phyloP scores from a whole-genome alignment of 805 yeast species.

The Ogataea trehaloabstinens region DNA sequence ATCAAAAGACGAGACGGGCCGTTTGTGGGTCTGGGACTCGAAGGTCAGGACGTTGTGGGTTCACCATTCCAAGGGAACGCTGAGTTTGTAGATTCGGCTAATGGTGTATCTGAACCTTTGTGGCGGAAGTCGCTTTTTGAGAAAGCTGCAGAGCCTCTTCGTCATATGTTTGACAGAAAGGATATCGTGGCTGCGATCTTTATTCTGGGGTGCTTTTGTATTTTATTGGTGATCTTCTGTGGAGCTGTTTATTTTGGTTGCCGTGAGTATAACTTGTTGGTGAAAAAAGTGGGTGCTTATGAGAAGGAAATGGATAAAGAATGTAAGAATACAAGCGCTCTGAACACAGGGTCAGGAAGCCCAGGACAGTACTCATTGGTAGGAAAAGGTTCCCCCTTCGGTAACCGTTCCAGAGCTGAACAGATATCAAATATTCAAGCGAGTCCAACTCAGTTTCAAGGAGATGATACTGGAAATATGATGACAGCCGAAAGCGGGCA shows the following conservation, averaged over 20 bases:
- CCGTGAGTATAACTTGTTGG: constrained; percentile 14
- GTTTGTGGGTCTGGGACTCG: constrained; percentile 9
- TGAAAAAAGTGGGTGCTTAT: constrained; percentile 13
- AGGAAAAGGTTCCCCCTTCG: background rate
- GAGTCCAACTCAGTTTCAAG: background rate
- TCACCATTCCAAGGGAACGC: constrained; percentile 11
- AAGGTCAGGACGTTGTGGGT: constrained; percentile 6
- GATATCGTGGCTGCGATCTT: constrained; percentile 15
- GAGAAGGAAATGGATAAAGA: constrained; percentile 8
- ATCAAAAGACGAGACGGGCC: constrained; percentile 8
- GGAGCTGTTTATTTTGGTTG: constrained; percentile 17
- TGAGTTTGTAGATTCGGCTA: constrained; percentile 7
- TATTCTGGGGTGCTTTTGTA: constrained; percentile 13
- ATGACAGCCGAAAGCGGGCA: background rate
- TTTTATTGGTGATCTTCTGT: constrained; percentile 13
- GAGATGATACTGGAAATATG: background rate
- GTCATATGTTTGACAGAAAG: constrained; percentile 14
- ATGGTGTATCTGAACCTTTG: constrained; percentile 8
- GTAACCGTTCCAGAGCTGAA: background rate
- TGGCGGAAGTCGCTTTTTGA: constrained; percentile 9
- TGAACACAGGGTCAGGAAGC: background rate
- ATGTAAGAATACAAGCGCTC: background rate
- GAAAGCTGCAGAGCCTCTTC: constrained; percentile 14
- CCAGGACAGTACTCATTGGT: background rate
- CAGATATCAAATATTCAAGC: background rate